Conservation (phyloP, 208 protist species). For the Leishmania amazonensis region DNA sequence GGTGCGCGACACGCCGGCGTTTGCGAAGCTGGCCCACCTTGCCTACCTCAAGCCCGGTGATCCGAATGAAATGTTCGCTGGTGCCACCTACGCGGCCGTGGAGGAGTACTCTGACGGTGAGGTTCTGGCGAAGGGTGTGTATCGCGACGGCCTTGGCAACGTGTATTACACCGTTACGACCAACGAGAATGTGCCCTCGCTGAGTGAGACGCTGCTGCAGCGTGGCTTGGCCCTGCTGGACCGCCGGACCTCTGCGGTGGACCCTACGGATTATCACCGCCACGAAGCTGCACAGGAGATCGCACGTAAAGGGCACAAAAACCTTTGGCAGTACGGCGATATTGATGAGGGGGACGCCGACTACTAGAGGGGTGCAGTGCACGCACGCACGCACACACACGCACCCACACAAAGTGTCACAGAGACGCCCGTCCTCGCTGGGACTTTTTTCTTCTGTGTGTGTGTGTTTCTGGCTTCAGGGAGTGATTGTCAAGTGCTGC, state of each 20-base stretch:
- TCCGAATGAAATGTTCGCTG: slow-evolving; percentile 41
- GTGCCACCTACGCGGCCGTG: slow-evolving; percentile 50
- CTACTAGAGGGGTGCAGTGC: slow-evolving; percentile 1
- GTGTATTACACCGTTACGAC: slow-evolving; percentile 75
- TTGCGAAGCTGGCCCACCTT: slow-evolving; percentile 63
- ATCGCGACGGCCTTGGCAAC: slow-evolving; percentile 58
- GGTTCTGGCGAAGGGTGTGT: slow-evolving; percentile 77
- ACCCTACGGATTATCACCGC: slow-evolving; percentile 53
- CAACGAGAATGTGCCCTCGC: slow-evolving; percentile 62
- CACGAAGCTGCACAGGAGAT: slow-evolving; percentile 79
- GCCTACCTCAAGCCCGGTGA: slow-evolving; percentile 72
- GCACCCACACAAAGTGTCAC: background rate
- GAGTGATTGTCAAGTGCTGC: background rate
- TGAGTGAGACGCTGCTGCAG: slow-evolving; percentile 85
- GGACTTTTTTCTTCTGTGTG: background rate
- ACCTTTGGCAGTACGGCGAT: slow-evolving; percentile 88
- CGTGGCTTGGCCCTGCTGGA: slow-evolving; percentile 79
- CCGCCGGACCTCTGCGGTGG: slow-evolving; percentile 39
- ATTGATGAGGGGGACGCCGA: slow-evolving; percentile 71
- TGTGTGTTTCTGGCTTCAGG: background rate
- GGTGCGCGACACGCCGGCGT: slow-evolving; percentile 64
- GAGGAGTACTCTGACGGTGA: slow-evolving; percentile 78
- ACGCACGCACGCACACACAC: background rate
- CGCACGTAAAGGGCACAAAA: slow-evolving; percentile 81
- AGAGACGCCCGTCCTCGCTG: background rate